phyloP scores from a whole-genome alignment of 2,329 filamentous ascomycete species.

The Cladosporium sp. region DNA sequence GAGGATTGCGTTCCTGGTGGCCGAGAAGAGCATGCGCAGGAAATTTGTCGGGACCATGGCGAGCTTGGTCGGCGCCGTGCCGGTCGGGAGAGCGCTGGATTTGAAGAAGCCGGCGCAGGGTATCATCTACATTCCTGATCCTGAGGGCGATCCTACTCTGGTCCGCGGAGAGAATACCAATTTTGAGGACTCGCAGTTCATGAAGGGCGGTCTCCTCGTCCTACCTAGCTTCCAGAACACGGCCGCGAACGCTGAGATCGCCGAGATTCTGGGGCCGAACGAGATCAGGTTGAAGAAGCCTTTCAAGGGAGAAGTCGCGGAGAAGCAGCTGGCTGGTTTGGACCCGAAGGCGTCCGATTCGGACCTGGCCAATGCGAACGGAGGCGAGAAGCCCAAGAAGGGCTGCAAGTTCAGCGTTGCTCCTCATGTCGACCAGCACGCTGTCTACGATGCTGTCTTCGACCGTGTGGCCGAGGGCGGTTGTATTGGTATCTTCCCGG shows the following conservation, averaged over 20 bases:
- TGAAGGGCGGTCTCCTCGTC: constrained; percentile 77
- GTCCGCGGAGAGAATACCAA: constrained; percentile 74
- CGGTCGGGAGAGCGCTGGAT: constrained; percentile 90
- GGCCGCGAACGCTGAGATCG: constrained; percentile 76
- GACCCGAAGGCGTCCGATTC: constrained; percentile 54
- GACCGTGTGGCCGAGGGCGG: constrained; percentile 72
- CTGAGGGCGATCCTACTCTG: constrained; percentile 74
- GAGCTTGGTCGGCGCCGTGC: constrained; percentile 77
- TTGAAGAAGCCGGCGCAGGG: constrained; percentile 72
- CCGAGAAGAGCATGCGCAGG: constrained; percentile 89
- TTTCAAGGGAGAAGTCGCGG: constrained; percentile 68
- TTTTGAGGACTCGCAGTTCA: constrained; percentile 65
- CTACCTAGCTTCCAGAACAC: constrained; percentile 77
- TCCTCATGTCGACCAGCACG: constrained; percentile 87
- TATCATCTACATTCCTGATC: constrained; percentile 81
- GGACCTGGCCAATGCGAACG: constrained; percentile 48
- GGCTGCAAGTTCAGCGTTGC: constrained; percentile 82
- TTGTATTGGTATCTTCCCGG: constrained; percentile 93
- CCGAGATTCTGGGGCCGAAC: constrained; percentile 70
- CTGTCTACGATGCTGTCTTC: constrained; percentile 92
- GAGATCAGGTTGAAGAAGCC: constrained; percentile 82
- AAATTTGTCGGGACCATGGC: constrained; percentile 84
- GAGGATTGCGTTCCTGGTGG: constrained; percentile 86
- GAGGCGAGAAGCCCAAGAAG: constrained; percentile 55
- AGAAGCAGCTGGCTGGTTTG: constrained; percentile 76